Base-by-base conservation (phyloP, 2,329 filamentous ascomycete genomes). In the Fusarium setosum region DNA sequence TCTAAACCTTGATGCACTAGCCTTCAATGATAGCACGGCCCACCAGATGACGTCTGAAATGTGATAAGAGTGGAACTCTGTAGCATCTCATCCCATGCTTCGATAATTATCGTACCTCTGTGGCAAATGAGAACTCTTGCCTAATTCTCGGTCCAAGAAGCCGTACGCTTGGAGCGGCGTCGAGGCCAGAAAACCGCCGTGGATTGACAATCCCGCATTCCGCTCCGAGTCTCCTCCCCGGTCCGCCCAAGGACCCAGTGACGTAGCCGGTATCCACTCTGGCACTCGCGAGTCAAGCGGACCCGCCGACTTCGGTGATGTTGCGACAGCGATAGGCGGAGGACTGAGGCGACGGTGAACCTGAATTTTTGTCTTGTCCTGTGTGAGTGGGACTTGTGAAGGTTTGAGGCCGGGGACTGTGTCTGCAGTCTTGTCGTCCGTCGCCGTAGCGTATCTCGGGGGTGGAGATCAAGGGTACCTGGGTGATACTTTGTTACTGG, bases 261-360 rank as follows among this genome's bases (percentile, higher is more conserved):
- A 72, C 69, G 69, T 72, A 70, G 42, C 10, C 13, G 21, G 49
- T 49, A 37, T 47, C 69, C 69, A 70, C 69, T 17, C 3, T 9
- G 38, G 42, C 69, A 70, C 69, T 17, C 3, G 11, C 41, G 42
- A 59, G 44, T 59, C 47, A 50, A 63, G 26, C 21, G 47, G 61
- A 42, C 49, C 69, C 64, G 53, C 66, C 48, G 58, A 51, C 48
- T 44, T 51, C 56, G 52, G 55, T 38, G 57, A 58, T 58, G 41
- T 65, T 40, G 47, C 54, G 56, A 62, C 52, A 51, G 56, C 62
- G 48, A 71, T 71, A 72, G 69, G 69, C 56, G 55, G 47, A 59
- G 37, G 45, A 6, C 40, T 55, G 50, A 56, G 53, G 24, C 17
- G 40, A 55, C 31, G 34, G 40, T 35, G 63, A 66, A 51, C 63